phyloP scores from a whole-genome alignment of 345 rosid genomes.

The Carallia pectinifolia region DNA sequence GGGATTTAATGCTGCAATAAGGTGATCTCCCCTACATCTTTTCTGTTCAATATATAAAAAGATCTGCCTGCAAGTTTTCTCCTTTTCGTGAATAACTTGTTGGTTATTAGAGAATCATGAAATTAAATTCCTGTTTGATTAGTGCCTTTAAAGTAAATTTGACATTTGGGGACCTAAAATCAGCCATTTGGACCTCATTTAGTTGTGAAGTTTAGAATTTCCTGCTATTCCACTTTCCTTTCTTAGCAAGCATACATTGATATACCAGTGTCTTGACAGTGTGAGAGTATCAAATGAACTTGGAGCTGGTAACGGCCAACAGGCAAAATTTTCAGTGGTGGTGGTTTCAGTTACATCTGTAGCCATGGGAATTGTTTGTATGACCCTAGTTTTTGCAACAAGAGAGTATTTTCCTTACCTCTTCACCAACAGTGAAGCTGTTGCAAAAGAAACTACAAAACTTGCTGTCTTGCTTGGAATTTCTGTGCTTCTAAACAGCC shows the following conservation, averaged over 20 bases:
- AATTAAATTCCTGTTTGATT: too few species aligned
- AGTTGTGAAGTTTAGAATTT: too few species aligned
- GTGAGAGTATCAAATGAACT: constrained; percentile 93
- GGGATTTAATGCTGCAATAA: constrained; percentile 90
- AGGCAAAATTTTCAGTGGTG: constrained; percentile 62
- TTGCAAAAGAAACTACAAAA: constrained; percentile 68
- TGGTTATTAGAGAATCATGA: neutral
- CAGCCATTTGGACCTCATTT: too few species aligned
- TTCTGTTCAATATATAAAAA: neutral
- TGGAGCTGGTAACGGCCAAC: constrained; percentile 64
- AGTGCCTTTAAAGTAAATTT: too few species aligned
- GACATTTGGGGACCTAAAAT: too few species aligned
- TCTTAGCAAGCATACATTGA: neutral
- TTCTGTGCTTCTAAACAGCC: constrained; percentile 79
- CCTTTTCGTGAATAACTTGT: too few species aligned
- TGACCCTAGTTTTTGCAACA: constrained; percentile 58
- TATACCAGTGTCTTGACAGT: constrained; percentile 28
- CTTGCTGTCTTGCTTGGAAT: constrained; percentile 65
- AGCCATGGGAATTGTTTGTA: constrained; percentile 55
- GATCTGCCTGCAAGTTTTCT: neutral
- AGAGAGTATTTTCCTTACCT: constrained; percentile 69
- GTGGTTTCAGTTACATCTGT: constrained; percentile 77
- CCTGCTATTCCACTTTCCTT: too few species aligned
- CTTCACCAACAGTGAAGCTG: constrained; percentile 70
- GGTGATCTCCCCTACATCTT: constrained; percentile 36